These are phyloP conservation scores for Cercophora samala DNA, from an alignment of 495 filamentous ascomycete species.

Conservation along the genomic window DNA sequence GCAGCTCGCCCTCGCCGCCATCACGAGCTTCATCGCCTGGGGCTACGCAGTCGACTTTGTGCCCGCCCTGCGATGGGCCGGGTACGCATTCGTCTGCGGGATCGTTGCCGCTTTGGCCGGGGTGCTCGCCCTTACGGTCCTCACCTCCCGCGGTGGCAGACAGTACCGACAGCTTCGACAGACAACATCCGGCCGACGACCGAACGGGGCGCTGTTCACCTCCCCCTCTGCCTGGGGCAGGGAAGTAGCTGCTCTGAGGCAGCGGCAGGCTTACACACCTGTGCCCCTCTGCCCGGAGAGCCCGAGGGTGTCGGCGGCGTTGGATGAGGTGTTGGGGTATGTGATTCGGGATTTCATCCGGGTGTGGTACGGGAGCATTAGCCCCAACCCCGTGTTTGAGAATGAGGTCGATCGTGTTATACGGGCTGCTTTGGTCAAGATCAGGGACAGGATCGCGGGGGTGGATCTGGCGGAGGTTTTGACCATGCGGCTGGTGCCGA, in stretches of 20 bases:
- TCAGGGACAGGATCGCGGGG: slow-evolving; percentile 64
- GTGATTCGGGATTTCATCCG: slow-evolving; percentile 81
- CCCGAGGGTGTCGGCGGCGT: slow-evolving; percentile 69
- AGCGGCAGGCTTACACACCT: slow-evolving; percentile 49
- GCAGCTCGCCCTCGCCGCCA: slow-evolving; percentile 57
- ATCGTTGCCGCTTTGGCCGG: slow-evolving; percentile 50
- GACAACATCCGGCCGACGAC: slow-evolving; percentile 40
- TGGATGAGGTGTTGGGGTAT: slow-evolving; percentile 76
- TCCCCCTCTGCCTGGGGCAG: slow-evolving; percentile 66
- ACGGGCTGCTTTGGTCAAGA: slow-evolving; percentile 65
- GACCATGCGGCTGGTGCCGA: slow-evolving; percentile 77
- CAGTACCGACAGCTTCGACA: slow-evolving; percentile 46
- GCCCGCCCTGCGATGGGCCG: slow-evolving; percentile 73
- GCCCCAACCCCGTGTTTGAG: slow-evolving; percentile 69
- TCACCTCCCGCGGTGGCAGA: slow-evolving; percentile 34
- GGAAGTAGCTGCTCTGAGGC: slow-evolving; percentile 61
- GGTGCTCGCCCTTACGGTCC: slow-evolving; percentile 58
- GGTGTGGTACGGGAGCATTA: slow-evolving; percentile 87
- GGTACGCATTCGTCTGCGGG: slow-evolving; percentile 72
- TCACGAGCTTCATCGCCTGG: slow-evolving; percentile 79
- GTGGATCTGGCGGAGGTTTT: slow-evolving; percentile 78
- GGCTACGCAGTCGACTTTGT: slow-evolving; percentile 75
- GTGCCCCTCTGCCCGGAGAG: slow-evolving; percentile 78
- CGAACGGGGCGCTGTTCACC: slow-evolving; percentile 60
- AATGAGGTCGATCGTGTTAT: slow-evolving; percentile 82